Evolutionary conservation across 805 yeast genomes (phyloP), one percentile per base, ranked within the genome.

Genomic region (Candida chauliodis): DNA sequence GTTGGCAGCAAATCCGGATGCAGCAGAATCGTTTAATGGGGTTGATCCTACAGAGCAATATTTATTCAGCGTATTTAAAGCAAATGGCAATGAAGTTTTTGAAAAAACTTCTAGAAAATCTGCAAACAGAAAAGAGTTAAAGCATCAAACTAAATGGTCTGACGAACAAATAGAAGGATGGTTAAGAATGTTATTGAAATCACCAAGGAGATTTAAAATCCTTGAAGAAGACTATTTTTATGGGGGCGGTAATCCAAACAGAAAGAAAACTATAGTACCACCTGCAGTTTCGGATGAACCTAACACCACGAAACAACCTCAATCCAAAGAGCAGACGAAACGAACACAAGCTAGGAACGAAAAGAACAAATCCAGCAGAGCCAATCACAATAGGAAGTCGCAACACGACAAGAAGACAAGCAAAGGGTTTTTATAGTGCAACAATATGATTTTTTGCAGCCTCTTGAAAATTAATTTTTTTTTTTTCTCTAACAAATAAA

Each of bases 111-210:
- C 66, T 8, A 66, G 96, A 44, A 76, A 77, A 26, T 45, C 80
- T 0, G 60, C 65, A 30, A 59, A 53, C 8, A 67, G 96, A 37
- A 59, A 64, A 22, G 71, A 69, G 18, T 62, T 87, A 53, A 76
- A 71, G 45, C 48, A 56, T 5, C 66, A 68, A 26, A 73, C 81
- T 0, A 67, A 68, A 1, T 88, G 95, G 96, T 69, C 89, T 0
- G 90, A 89, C 58, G 96, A 88, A 52, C 95, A 87, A 55, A 78
- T 91, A 34, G 96, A 90, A 67, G 95, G 96, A 0, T 91, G 97
- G 97, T 82, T 83, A 1, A 64, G 84, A 40, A 83, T 84, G 83
- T 55, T 89, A 14, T 71, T 76, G 36, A 76, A 75, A 49, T 75
- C 79, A 30, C 88, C 93, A 1, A 67, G 69, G 30, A 68, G 84